phyloP scores from a whole-genome alignment of 1,284 basidiomycete species.

The Pseudozyma pruni region DNA sequence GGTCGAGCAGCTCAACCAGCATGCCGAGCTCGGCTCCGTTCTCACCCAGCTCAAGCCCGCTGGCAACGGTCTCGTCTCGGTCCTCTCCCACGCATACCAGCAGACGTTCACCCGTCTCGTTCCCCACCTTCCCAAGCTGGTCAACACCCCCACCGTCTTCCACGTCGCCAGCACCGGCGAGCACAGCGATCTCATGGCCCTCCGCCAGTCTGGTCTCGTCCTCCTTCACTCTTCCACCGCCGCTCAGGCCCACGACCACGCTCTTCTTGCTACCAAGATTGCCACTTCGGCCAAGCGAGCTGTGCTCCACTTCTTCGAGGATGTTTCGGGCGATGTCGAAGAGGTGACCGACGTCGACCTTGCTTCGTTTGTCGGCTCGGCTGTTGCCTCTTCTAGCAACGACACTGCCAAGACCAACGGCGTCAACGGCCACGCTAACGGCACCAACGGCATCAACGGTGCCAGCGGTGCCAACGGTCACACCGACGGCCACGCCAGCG shows the following conservation, averaged over 20 bases:
- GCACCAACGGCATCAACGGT: slow-evolving; percentile 68
- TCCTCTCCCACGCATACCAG: slow-evolving; percentile 52
- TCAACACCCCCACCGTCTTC: slow-evolving; percentile 55
- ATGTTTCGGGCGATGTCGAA: slow-evolving; percentile 52
- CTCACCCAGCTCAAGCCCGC: slow-evolving; percentile 48
- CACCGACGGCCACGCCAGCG: slow-evolving; percentile 41
- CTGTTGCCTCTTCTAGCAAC: slow-evolving; percentile 53
- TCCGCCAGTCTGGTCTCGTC: slow-evolving; percentile 74
- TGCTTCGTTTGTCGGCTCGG: slow-evolving; percentile 42
- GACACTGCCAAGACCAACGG: slow-evolving; percentile 68
- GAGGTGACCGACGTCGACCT: slow-evolving; percentile 67
- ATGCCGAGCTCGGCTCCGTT: slow-evolving; percentile 46
- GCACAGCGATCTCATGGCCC: slow-evolving; percentile 74
- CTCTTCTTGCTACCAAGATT: slow-evolving; percentile 77
- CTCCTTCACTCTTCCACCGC: slow-evolving; percentile 75
- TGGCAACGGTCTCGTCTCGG: slow-evolving; percentile 48
- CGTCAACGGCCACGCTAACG: slow-evolving; percentile 67
- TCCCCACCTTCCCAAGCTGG: slow-evolving; percentile 59
- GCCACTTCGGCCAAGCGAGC: slow-evolving; percentile 74
- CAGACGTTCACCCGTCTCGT: slow-evolving; percentile 58
- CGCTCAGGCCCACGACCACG: slow-evolving; percentile 79
- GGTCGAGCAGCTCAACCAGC: slow-evolving; percentile 50
- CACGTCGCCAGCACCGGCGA: slow-evolving; percentile 69
- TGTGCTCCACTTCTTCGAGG: slow-evolving; percentile 84
- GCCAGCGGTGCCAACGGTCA: slow-evolving; percentile 58